Conservation (phyloP, 345 rosid genomes). For the Hirschfeldia incana region DNA sequence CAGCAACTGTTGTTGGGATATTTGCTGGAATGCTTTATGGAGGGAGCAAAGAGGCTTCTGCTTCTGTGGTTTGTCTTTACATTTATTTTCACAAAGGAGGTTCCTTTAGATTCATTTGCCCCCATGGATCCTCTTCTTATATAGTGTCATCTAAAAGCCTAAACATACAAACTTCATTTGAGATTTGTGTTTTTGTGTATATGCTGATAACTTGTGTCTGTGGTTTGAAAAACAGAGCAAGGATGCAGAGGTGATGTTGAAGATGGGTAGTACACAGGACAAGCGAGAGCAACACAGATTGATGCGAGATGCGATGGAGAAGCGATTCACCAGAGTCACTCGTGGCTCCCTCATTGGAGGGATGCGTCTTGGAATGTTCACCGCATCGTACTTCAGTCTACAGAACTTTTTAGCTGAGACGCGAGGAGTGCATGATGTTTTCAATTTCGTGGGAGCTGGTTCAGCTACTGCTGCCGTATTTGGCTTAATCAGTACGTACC, state of each 20-base stretch:
- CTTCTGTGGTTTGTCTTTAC: conserved; percentile 67
- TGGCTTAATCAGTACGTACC: conserved; percentile 69
- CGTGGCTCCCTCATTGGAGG: conserved; percentile 93
- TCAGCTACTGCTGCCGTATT: conserved; percentile 92
- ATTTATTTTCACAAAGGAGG: too few relatives aligned
- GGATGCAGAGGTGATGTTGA: conserved; percentile 94
- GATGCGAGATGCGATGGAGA: conserved; percentile 98
- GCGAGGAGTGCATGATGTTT: conserved; percentile 76
- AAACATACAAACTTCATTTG: too few relatives aligned
- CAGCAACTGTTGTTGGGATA: conserved; percentile 80
- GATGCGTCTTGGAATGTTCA: conserved; percentile 88
- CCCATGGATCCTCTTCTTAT: too few relatives aligned
- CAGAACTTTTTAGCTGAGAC: conserved; percentile 83
- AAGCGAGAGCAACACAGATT: conserved; percentile 82
- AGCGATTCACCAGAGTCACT: conserved; percentile 77
- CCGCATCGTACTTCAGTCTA: conserved; percentile 74
- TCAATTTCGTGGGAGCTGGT: conserved; percentile 85
- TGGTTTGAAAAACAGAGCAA: conserved; percentile 59
- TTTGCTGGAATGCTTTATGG: conserved; percentile 93
- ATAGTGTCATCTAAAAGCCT: too few relatives aligned
- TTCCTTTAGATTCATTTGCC: too few relatives aligned
- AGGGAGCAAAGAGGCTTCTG: conserved; percentile 94
- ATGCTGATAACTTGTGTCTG: not conserved
- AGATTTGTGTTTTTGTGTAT: too few relatives aligned
- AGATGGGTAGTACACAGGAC: conserved; percentile 92